Evolutionary conservation across 345 rosid genomes (phyloP), one percentile per base, ranked within the genome.

Genomic region (Capsella bursapastoris): DNA sequence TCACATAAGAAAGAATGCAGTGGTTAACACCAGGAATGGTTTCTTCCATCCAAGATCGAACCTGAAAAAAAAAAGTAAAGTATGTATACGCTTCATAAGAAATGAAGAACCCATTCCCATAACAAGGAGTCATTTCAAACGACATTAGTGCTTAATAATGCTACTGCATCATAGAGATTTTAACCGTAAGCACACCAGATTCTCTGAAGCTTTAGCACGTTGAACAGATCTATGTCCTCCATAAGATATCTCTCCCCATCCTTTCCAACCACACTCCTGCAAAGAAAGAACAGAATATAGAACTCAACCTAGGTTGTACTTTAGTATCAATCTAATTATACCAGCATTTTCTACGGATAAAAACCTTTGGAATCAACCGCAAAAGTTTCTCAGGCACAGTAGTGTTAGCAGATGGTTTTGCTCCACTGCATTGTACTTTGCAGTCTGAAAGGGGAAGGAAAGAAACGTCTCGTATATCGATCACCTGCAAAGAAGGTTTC

Each of bases 231-330:
- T 84, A 66, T 81, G 74, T 59, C 98, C 98, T 74, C 95, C 96
- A 83, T 93, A 93, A 2, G 98, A 93, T 78, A 93, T 88, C 80
- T 93, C 98, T 56, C 97, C 98, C 98, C 98, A 93, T 73, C 85
- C 89, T 85, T 91, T 91, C 98, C 98, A 93, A 55, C 98, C 98
- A 78, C 85, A 72, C 57, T 85, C 90, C 98, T 89, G 82, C 57
- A 47, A 64, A 81, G 11, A 68, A 56, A 75, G 58, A 45, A 76
- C 4, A 32, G 7, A 38, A 52, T 60, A 50, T 50, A 55, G n/a
- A 72, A 61, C 57, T 38, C 61, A 22, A 16, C 66, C 13, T 47
- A 35, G 22, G 66, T 63, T 63, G 25, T 15, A 62, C 58, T 35
- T 53, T 47, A 53, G 31, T 3, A 57, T 56, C 31, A 12, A 32